Base-by-base conservation (phyloP, 2,329 filamentous ascomycete genomes). In the Amphichorda felina region DNA sequence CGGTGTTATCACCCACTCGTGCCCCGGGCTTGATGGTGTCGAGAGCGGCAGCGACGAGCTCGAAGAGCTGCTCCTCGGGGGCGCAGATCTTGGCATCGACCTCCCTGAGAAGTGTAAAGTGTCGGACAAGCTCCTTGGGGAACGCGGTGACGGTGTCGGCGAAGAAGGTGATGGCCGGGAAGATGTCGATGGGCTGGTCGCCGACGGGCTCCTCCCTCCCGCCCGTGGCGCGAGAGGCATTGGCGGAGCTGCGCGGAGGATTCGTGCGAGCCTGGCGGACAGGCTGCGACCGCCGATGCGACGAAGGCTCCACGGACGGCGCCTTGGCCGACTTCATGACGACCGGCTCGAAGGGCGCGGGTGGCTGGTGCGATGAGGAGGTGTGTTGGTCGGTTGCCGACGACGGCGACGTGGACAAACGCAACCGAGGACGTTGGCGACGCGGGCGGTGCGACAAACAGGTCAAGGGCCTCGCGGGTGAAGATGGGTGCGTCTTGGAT, bases 51-150 rank as follows among this genome's bases (percentile, higher is more conserved):
- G 79, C 69, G 47, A 94, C 74, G 41, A 93, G 70, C 51, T 81
- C 72, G 51, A 82, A 79, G 39, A 98, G 70, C 50, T 80, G 73
- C 48, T 91, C 82, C 55, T 94, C 86, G 6, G 91, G 82, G 18
- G 78, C 79, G 59, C 88, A 91, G 44, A 94, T 83, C 63, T 98
- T 98, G 43, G 89, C 89, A 63, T 98, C 91, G 33, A 96, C 91
- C 62, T 98, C 91, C 57, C 95, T 95, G 46, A 98, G 70, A 38
- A 96, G 72, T 24, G 89, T 95, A 49, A 94, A 94, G 58, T 98
- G 89, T 53, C 87, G 80, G 47, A 94, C 86, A 34, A 95, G 84
- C 62, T 98, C 91, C 56, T 88, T 88, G 4, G 91, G 91, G 18
- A 98, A 74, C 27, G 89, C 88, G 35, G 86, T 80, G 53, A 96